Conservation (phyloP, 164 flowering plant genomes). For the Litsea cubeba region DNA sequence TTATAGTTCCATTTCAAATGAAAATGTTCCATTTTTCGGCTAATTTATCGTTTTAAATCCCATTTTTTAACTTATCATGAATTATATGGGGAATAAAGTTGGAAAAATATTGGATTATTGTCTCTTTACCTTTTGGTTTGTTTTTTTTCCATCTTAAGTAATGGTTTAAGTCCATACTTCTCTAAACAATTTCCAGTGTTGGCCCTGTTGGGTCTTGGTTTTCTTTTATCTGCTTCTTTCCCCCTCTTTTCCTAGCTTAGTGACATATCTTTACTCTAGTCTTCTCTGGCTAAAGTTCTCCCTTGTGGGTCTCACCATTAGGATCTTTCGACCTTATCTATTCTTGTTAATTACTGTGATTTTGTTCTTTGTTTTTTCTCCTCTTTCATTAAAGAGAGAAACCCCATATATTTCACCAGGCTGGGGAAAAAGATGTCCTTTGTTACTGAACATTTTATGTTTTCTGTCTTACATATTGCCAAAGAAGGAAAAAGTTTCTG, state of each 20-base stretch:
- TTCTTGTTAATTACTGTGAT: not conserved
- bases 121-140: not conserved
- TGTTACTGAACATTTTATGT: no score
- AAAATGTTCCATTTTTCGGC: conserved; percentile 56
- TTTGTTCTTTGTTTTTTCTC: not conserved
- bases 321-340: no score
- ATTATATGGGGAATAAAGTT: conserved; percentile 13
- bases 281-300: not conserved
- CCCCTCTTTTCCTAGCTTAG: not conserved
- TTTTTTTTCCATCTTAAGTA: not conserved
- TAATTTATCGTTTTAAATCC: conserved; percentile 12
- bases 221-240: not conserved
- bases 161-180: not conserved
- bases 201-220: conserved; percentile 3
- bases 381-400: not conserved
- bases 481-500: no score
- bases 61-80: conserved; percentile 10
- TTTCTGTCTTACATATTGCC: no score
- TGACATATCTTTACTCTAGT: not conserved
- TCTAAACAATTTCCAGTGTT: not conserved
- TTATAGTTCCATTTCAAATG: conserved; percentile 51
- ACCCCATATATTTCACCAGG: no score
- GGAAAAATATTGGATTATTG: conserved; percentile 7
- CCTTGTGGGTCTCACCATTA: not conserved
- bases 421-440: no score